phyloP scores from a whole-genome alignment of 257 asterid species.

The Jacaranda mimosifolia region DNA sequence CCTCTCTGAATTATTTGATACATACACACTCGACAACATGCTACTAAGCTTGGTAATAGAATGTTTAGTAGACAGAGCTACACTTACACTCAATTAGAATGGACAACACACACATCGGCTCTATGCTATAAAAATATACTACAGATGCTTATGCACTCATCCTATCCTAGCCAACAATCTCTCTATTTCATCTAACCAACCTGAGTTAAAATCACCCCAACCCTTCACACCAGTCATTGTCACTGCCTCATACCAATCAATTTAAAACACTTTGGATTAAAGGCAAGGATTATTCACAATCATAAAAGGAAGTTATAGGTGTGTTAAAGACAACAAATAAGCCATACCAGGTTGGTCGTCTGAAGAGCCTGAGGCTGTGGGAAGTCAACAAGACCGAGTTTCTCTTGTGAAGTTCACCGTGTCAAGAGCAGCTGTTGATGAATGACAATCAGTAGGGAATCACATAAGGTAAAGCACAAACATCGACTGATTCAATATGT shows the following conservation, averaged over 20 bases:
- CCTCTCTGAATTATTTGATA: too few relatives aligned
- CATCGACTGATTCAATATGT: constrained; percentile 54
- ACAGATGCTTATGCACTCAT: background rate
- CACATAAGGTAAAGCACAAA: constrained; percentile 65
- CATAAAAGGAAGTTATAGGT: too few relatives aligned
- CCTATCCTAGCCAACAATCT: background rate
- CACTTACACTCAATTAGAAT: background rate
- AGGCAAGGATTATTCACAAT: too few relatives aligned
- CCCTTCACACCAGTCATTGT: too few relatives aligned
- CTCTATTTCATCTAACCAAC: background rate
- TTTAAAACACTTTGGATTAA: too few relatives aligned
- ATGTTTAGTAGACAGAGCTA: too few relatives aligned
- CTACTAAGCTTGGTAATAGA: too few relatives aligned
- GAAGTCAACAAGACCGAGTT: background rate
- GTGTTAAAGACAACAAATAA: too few relatives aligned
- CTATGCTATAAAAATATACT: background rate
- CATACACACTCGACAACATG: too few relatives aligned
- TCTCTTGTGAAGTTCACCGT: background rate
- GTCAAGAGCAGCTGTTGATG: background rate
- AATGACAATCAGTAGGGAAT: constrained; percentile 55
- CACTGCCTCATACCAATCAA: too few relatives aligned
- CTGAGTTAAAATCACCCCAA: background rate
- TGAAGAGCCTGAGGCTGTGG: background rate
- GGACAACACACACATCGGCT: background rate
- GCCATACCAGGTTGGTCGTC: too few relatives aligned